phyloP scores from a whole-genome alignment of 2,329 filamentous ascomycete species.

The Coleophoma crateriformis region DNA sequence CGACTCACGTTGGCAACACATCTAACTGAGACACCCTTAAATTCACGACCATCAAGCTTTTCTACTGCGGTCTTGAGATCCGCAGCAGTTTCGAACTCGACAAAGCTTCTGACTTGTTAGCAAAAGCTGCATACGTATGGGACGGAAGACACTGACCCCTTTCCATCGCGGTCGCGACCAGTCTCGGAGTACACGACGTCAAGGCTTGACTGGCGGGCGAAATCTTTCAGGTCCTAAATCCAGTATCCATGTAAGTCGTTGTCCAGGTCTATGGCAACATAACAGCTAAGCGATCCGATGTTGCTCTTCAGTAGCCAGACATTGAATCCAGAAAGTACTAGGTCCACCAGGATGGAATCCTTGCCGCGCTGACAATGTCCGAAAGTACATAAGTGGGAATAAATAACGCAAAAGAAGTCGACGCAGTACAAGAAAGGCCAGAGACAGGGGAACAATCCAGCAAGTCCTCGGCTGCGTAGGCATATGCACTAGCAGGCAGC shows the following conservation, averaged over 20 bases:
- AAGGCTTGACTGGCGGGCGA: slow-evolving; percentile 91
- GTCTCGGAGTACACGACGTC: slow-evolving; percentile 99
- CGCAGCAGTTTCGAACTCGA: slow-evolving; percentile 91
- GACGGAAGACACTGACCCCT: slow-evolving; percentile 61
- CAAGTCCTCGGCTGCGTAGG: slow-evolving; percentile 24
- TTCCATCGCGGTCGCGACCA: slow-evolving; percentile 82
- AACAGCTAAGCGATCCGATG: slow-evolving; percentile 21
- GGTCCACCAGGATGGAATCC: slow-evolving; percentile 21
- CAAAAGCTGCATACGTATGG: background rate
- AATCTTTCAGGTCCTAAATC: slow-evolving; percentile 98
- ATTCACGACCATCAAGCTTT: slow-evolving; percentile 88
- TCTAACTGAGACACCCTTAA: slow-evolving; percentile 82
- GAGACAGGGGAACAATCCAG: slow-evolving; percentile 16
- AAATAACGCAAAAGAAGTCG: slow-evolving; percentile 26
- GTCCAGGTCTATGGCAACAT: slow-evolving; percentile 24
- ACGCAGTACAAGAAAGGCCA: slow-evolving; percentile 25
- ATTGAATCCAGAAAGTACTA: slow-evolving; percentile 18
- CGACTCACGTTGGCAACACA: slow-evolving; percentile 80
- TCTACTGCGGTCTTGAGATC: slow-evolving; percentile 90
- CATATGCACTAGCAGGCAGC: slow-evolving; percentile 28
- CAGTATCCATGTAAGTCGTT: slow-evolving; percentile 75
- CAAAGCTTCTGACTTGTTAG: slow-evolving; percentile 59
- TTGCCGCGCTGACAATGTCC: slow-evolving; percentile 20
- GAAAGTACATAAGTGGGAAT: slow-evolving; percentile 20
- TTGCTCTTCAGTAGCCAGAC: slow-evolving; percentile 23